These are phyloP conservation scores for Cladorrhinum sp. DNA, from an alignment of 2,329 filamentous ascomycete species.

Conservation along the genomic window DNA sequence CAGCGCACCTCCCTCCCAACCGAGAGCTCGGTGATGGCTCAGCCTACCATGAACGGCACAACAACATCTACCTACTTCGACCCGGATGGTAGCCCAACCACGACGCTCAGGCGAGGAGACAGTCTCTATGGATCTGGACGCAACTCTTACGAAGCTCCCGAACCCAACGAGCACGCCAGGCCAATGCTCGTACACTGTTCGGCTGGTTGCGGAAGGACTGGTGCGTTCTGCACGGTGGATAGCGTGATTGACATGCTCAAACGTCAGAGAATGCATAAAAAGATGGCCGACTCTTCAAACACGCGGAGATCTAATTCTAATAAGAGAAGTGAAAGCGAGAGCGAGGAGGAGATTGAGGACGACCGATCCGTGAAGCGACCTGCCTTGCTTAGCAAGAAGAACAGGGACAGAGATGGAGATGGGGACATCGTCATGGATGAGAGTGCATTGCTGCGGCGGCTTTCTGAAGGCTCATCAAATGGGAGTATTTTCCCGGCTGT, in stretches of 20 bases:
- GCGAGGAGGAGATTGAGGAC: slow-evolving; percentile 1
- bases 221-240: slow-evolving; percentile 95
- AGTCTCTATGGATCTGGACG: slow-evolving; percentile 31
- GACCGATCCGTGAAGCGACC: neutral
- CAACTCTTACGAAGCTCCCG: slow-evolving; percentile 58
- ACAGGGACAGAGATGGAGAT: slow-evolving; percentile 39
- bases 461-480: neutral
- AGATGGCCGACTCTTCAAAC: neutral
- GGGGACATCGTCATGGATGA: slow-evolving; percentile 47
- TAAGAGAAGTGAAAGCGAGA: slow-evolving; percentile 2
- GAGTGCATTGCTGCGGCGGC: neutral
- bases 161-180: slow-evolving; percentile 49
- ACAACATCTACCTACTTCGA: neutral
- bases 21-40: slow-evolving; percentile 29
- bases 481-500: neutral
- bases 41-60: neutral
- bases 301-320: neutral
- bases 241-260: slow-evolving; percentile 96
- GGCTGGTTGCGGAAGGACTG: slow-evolving; percentile 91
- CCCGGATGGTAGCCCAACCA: neutral
- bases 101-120: slow-evolving; percentile 10
- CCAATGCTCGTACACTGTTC: slow-evolving; percentile 94
- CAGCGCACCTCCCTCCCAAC: slow-evolving; percentile 55
- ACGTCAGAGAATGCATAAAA: slow-evolving; percentile 58
- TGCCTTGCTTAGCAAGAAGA: slow-evolving; percentile 12